phyloP scores from a whole-genome alignment of 768 basidiomycete species.

The Pleurotus tuber-regium region DNA sequence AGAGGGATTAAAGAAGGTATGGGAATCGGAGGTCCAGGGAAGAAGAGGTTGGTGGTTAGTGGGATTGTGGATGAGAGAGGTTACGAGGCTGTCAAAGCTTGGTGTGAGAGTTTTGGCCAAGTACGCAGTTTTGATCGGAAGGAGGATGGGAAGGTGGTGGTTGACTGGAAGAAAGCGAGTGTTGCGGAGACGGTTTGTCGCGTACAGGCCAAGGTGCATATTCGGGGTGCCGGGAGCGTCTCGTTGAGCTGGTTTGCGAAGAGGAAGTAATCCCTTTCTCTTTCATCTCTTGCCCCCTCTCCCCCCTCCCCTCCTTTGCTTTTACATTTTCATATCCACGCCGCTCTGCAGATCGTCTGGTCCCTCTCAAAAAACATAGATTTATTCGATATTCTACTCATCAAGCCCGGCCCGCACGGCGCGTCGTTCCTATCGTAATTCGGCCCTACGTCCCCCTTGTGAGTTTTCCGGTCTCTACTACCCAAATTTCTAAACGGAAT shows the following conservation, averaged over 20 bases:
- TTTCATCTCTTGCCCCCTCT: not conserved
- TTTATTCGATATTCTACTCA: too few relatives aligned
- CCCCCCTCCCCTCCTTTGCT: not conserved
- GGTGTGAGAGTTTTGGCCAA: conserved; percentile 38
- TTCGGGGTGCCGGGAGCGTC: conserved; percentile 39
- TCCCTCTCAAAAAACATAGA: too few relatives aligned
- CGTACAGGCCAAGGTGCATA: conserved; percentile 34
- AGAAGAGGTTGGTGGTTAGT: conserved; percentile 31
- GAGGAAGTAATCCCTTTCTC: not conserved
- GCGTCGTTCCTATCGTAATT: not conserved
- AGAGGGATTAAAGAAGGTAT: not conserved
- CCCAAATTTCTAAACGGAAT: not conserved
- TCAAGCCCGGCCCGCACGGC: not conserved
- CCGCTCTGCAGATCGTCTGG: not conserved
- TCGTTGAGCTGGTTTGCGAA: conserved; percentile 29
- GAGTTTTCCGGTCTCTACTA: too few relatives aligned
- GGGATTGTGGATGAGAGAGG: conserved; percentile 26
- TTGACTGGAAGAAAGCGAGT: conserved; percentile 35
- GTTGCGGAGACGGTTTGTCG: conserved; percentile 40
- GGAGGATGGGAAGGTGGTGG: conserved; percentile 26
- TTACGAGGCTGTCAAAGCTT: conserved; percentile 29
- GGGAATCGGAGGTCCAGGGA: conserved; percentile 14
- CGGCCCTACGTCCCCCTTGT: not conserved
- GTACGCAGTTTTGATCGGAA: conserved; percentile 26
- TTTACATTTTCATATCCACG: not conserved